Base-by-base conservation (phyloP, 805 yeast species). In the Sporopachydermia lactativora region DNA sequence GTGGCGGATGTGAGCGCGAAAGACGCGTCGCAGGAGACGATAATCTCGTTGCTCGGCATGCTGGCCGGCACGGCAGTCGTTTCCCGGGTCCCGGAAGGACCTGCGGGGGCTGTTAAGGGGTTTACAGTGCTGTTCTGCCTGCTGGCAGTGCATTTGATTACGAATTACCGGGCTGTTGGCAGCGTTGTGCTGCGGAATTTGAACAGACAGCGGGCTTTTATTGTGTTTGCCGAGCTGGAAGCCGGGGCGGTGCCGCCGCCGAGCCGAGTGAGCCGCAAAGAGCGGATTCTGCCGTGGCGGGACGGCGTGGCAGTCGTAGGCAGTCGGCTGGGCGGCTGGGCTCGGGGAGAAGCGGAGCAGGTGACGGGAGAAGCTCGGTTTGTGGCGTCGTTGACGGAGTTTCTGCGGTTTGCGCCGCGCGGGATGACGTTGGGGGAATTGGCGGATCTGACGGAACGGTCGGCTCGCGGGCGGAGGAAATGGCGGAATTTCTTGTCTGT, bases 21-120 rank as follows among this genome's bases (percentile, higher is more conserved):
- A 42, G 63, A 58, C 38, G 57, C 59, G 43, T 49, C 57, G 5
- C 63, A 58, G 49, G 63, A 58, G 41, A 59, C 64, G 1, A 60
- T 58, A 15, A 56, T 58, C 31, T 47, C 58, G 14, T 43, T 59
- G 18, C 18, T 57, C 46, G 63, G 64, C 14, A 57, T 57, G 60
- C 50, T 58, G 19, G 48, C 53, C 8, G 62, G 62, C 17, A 47
- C 61, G 4, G 36, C 55, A 3, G 48, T 57, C 8, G 59, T 58
- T 3, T 50, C 49, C 1, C 28, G 48, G 17, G 54, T 52, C 14
- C 31, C 31, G n/a, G 43, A 42, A 19, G 53, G 53, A 1, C 54
- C 52, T 31, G 49, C 49, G 18, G 40, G 46, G 28, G 16, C 45
- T 8, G 40, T 51, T 13, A 43, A 59, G 24, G 5, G 43, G 3